These are phyloP conservation scores for Ophiostoma montium DNA, from an alignment of 2,329 filamentous ascomycete genomes.

Conservation along the genomic window DNA sequence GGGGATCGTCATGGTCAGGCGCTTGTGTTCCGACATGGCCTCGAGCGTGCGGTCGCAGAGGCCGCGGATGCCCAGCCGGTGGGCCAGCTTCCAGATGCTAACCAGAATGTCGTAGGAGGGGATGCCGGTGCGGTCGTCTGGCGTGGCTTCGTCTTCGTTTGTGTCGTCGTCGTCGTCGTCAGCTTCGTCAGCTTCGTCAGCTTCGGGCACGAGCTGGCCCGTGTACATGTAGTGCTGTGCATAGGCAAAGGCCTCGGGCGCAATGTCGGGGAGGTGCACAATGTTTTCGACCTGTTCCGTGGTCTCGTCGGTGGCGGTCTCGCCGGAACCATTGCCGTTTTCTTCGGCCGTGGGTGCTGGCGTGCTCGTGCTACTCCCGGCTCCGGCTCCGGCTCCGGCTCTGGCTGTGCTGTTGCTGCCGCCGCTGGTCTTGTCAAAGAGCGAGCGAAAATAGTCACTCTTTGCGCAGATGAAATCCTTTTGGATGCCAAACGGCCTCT, in stretches of 20 bases:
- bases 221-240: conserved; percentile 42
- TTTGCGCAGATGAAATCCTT: conserved; percentile 42
- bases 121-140: conserved; percentile 21
- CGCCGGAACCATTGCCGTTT: too few species aligned
- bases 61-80: conserved; percentile 36
- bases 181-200: not conserved
- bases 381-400: too few species aligned
- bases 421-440: conserved; percentile 22
- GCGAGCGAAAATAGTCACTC: conserved; percentile 32
- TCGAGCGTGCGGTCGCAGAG: conserved; percentile 42
- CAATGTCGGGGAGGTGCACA: conserved; percentile 33
- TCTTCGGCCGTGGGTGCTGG: not conserved
- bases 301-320: too few species aligned
- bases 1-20: conserved; percentile 39
- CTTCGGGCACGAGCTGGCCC: conserved; percentile 27
- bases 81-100: conserved; percentile 41
- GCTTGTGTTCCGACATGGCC: conserved; percentile 42
- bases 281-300: conserved; percentile 30
- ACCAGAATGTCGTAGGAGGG: conserved; percentile 42
- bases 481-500: conserved; percentile 42
- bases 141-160: conserved; percentile 14
- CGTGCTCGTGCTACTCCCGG: too few species aligned
- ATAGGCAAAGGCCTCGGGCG: conserved; percentile 38
- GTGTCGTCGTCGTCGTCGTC: not conserved
- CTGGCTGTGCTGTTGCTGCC: not conserved